These are phyloP conservation scores for Passiflora organensis DNA, from an alignment of 345 rosid genomes.

Conservation along the genomic window DNA sequence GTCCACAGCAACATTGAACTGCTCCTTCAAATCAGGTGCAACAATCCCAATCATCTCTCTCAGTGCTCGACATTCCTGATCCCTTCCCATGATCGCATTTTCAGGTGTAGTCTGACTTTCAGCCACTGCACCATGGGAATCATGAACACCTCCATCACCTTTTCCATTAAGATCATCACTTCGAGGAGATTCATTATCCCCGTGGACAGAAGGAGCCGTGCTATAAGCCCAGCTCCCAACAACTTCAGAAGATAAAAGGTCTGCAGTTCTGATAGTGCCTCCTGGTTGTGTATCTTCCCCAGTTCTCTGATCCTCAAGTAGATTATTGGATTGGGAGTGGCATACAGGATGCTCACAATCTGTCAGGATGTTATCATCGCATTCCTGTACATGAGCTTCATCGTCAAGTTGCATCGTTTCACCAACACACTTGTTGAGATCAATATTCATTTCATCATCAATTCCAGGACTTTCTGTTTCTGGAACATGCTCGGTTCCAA, in stretches of 20 bases:
- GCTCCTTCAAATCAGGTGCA: slow-evolving; percentile 55
- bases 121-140: slow-evolving; percentile 38
- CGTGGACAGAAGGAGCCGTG: slow-evolving; percentile 76
- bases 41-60: slow-evolving; percentile 62
- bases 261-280: slow-evolving; percentile 61
- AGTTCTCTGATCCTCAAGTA: slow-evolving; percentile 31
- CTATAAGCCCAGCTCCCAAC: slow-evolving; percentile 86
- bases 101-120: slow-evolving; percentile 62
- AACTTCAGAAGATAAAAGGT: slow-evolving; percentile 84
- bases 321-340: slow-evolving; percentile 28
- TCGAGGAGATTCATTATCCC: slow-evolving; percentile 61
- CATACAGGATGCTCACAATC: slow-evolving; percentile 15
- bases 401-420: slow-evolving; percentile 86
- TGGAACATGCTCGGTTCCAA: slow-evolving; percentile 70
- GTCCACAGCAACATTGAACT: slow-evolving; percentile 30
- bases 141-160: slow-evolving; percentile 28
- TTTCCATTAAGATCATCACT: slow-evolving; percentile 42
- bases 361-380: slow-evolving; percentile 30
- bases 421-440: slow-evolving; percentile 38
- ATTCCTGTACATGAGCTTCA: slow-evolving; percentile 47
- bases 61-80: slow-evolving; percentile 40
- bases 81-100: slow-evolving; percentile 29
- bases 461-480: slow-evolving; percentile 71
- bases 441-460: slow-evolving; percentile 32
- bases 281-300: slow-evolving; percentile 58